Evolutionary conservation across 2,329 filamentous ascomycete genomes (phyloP), one percentile per base, ranked within the genome.

Genomic region (Cladosporium velox): DNA sequence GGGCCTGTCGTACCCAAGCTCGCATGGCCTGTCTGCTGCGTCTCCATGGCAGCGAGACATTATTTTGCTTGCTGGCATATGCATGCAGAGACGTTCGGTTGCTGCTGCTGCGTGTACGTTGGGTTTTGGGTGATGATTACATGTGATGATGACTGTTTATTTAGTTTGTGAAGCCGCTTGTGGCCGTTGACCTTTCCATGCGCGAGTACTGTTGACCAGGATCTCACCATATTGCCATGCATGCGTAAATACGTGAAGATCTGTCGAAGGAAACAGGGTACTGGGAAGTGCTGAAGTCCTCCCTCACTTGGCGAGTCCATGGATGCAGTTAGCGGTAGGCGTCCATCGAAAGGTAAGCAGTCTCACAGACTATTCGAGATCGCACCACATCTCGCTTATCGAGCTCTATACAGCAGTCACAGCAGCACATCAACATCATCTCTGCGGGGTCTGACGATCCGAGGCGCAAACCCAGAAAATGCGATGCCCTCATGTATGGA

Each of bases 71-170:
- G 28, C 52, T 30, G 41, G 55, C 55, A 58, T 32, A 28, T 55
- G 18, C 52, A 11, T 58, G 55, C 55, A 58, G 55, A 58, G 34
- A 35, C 55, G 55, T 58, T 54, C 7, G 49, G n/a, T n/a, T 47
- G 41, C 41, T 47, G 41, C 6, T 21, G n/a, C 8, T 47, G 41
- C 10, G 41, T 47, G 41, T 21, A 47, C 41, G 24, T 30, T 54
- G 49, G n/a, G 4, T 26, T 21, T 30, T 54, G 2, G n/a, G 8
- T 47, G 41, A 47, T 47, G 41, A 47, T n/a, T 44, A n/a, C 18
- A n/a, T 41, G 35, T 57, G 18, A 38, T 30, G 28, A 34, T 18
- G 54, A 21, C 21, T 34, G 12, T 26, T 18, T n/a, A 35, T 14
- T 38, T 58, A 4, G 32, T 58, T 11, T 58, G 34, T 58, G 55